phyloP scores from a whole-genome alignment of 2,329 filamentous ascomycete genomes.

The Chaetomium sp. region DNA sequence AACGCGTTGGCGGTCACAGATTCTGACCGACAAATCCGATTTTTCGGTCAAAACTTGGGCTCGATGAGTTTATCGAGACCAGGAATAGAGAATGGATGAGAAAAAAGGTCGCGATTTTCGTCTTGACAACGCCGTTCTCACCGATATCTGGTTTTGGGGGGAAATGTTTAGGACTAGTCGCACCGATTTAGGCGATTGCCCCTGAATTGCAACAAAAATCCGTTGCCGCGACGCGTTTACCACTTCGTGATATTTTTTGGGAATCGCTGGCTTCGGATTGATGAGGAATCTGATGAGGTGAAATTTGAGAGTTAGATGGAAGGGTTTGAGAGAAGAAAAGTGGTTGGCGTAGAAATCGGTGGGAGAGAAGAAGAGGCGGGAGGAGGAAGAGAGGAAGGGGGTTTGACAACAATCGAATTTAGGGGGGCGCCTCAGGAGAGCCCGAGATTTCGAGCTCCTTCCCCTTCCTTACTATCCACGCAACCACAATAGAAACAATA shows the following conservation, averaged over 20 bases:
- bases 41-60: background rate
- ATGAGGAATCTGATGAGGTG: no score
- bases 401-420: constrained; percentile 8
- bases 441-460: background rate
- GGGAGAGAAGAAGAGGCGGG: background rate
- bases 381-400: background rate
- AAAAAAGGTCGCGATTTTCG: background rate
- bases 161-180: background rate
- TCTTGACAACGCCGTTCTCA: background rate
- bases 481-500: constrained; percentile 4
- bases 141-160: background rate
- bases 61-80: background rate
- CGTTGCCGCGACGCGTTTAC: constrained; percentile 3
- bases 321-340: background rate
- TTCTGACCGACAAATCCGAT: background rate
- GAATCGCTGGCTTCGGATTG: background rate
- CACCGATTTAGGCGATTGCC: constrained; percentile 1
- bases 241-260: background rate
- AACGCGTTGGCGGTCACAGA: constrained; percentile 7
- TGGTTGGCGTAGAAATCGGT: background rate
- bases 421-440: background rate
- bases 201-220: background rate
- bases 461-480: constrained; percentile 1
- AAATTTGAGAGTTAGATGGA: no score
- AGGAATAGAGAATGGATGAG: background rate